Base-by-base conservation (phyloP, 208 protist genomes). In the Spongospora subterranea region DNA sequence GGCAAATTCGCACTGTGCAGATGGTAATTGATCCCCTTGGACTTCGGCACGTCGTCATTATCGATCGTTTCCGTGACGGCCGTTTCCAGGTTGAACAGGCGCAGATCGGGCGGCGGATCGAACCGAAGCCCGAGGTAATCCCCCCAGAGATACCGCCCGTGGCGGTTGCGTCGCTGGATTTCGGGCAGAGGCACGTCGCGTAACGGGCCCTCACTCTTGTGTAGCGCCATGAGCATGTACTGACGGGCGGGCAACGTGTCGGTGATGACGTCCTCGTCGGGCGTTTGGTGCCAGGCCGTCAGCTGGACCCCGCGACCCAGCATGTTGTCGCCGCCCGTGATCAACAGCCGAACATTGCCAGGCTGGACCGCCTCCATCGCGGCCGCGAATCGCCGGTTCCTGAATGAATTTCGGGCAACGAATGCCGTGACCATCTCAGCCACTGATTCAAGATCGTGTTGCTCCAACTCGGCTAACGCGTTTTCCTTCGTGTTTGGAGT, bases 1-100 rank as follows among this genome's bases (percentile, higher is more conserved):
- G 35, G 71, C 6, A 89, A 24, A 46, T 89, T 89, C 11, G 43
- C 88, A 43, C 45, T 53, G 41, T 89, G 88, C 40, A 89, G 88
- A 89, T 89, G 88, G 88, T 89, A 89, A 43, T 46, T 89, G 88
- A 89, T 89, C 32, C 88, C 88, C 71, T 82, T 82, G 17, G 6
- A 35, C 17, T 53, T 17, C 13, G 88, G 40, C 11, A 89, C 88
- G 46, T 46, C 88, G n/a, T 82, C 71, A 43, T 82, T 82, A 43
- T 39, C 1, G 45, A 89, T 40, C 88, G 88, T 53, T 13, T 13
- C n/a, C 32, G 32, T 46, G 88, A 89, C 88, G 40, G 88, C 88
- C 0, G 88, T 89, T 43, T 89, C 88, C 88, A 89, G 46, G 41
- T 89, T 89, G 40, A 89, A n/a, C 13, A 89, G 6, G 13, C 88